Evolutionary conservation across 176 grass and related monocot species (phyloP), one percentile per base, ranked within the genome.

Genomic region (Alloteropsis semialata): DNA sequence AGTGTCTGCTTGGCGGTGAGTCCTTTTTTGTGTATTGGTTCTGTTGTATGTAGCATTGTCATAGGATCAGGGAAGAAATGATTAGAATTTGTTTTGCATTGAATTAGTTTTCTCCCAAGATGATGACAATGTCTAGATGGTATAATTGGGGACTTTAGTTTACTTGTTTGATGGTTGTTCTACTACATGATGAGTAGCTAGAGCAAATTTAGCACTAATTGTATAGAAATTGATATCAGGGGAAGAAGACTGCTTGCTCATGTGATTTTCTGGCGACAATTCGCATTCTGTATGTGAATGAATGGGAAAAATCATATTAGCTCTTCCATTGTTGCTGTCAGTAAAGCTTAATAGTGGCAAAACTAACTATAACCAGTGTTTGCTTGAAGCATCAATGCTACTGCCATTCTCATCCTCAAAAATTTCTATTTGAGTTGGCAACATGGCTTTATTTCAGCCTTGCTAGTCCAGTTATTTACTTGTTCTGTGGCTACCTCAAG

Each of bases 1-100:
- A 3, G 91, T 99, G 33, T 99, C 96, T 71, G 92, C 93, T 22
- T 99, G 96, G 96, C 85, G 85, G 84, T 99, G 91, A 96, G 74
- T 39, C 22, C 4, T 32, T 58, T 77, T 64, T 48, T 32, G 72
- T 79, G 66, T 61, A 70, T 76, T 76, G 65, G 56, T 1, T 43
- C 18, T 0, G 68, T 19, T 30, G 19, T 30, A 57, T 54, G 62
- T 18, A 45, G 37, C 79, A 53, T 69, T 77, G 54, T 82, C 79
- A 62, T 82, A 76, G 61, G 38, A 30, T 77, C 72, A 33, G 53
- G 30, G 57, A 74, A 54, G 65, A 77, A 71, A 72, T 58, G 2
- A 0, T 54, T 86, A 83, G 70, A 49, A 73, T 66, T 87, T n/a
- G 42, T 67, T 90, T 62, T 79, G 58, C 54, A 67, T 51, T 66